These are phyloP conservation scores for Chlorella variabilis DNA, from an alignment of 163 green algal genomes.

Conservation along the genomic window DNA sequence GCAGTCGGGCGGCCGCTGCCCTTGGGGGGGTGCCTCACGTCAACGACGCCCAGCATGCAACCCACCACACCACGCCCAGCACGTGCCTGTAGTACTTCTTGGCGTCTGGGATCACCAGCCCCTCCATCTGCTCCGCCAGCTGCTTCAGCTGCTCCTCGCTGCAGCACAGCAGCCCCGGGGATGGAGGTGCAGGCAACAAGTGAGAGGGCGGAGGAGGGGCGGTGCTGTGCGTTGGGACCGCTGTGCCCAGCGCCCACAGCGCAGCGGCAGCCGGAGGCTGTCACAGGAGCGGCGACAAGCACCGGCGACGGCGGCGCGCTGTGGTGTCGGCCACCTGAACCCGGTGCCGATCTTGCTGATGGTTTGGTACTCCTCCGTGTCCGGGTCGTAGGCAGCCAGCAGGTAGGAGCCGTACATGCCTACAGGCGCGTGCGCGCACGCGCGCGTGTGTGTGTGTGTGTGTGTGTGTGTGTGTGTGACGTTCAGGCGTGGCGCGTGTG, in stretches of 20 bases:
- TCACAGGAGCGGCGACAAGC: no score
- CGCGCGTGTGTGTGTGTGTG: no score
- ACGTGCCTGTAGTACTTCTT: conserved; percentile 74
- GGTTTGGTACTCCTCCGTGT: conserved; percentile 83
- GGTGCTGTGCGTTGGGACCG: no score
- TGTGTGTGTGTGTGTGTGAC: background rate
- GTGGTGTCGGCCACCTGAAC: conserved; percentile 88
- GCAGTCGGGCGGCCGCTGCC: no score
- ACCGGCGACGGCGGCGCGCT: no score
- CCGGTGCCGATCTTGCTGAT: conserved; percentile 97
- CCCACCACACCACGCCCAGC: no score
- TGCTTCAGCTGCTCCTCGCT: conserved; percentile 87
- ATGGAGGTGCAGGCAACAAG: no score
- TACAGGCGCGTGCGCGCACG: background rate
- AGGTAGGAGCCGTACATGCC: conserved; percentile 88
- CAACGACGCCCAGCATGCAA: background rate
- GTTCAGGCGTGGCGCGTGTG: background rate
- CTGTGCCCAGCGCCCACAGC: no score
- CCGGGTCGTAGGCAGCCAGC: conserved; percentile 86
- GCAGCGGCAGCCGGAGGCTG: no score
- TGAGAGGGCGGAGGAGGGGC: background rate
- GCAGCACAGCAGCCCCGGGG: no score
- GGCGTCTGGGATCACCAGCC: conserved; percentile 67
- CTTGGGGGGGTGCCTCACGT: no score
- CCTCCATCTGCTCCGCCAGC: conserved; percentile 74